phyloP scores from a whole-genome alignment of 1,284 basidiomycete genomes.

The Irpex lacteus region DNA sequence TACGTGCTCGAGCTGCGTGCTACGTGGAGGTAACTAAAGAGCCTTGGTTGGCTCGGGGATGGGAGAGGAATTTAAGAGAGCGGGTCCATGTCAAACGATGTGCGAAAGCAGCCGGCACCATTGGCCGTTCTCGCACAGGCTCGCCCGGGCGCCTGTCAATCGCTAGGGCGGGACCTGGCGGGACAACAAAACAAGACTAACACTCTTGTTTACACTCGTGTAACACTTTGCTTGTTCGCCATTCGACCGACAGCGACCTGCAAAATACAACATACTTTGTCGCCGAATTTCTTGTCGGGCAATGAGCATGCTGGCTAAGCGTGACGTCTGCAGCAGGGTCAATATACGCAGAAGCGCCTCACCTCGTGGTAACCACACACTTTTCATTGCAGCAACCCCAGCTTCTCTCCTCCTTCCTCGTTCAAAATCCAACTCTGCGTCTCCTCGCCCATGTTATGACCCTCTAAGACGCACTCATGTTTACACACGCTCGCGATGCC shows the following conservation, averaged over 20 bases:
- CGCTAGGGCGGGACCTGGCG: background rate
- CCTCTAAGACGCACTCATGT: background rate
- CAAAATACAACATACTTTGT: background rate
- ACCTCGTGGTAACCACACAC: constrained; percentile 1
- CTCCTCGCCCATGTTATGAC: background rate
- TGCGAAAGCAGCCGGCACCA: background rate
- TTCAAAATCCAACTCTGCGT: background rate
- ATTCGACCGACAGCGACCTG: background rate
- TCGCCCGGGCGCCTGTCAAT: background rate
- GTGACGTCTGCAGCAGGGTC: background rate
- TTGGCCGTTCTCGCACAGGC: background rate
- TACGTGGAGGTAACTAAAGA: background rate
- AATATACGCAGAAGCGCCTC: background rate
- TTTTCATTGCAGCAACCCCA: background rate
- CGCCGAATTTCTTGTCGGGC: background rate
- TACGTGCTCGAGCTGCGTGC: background rate
- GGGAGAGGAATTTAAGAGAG: background rate
- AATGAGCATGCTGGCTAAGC: background rate
- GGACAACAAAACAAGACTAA: background rate
- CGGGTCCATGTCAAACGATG: background rate
- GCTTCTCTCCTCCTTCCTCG: background rate
- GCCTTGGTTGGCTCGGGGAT: background rate
- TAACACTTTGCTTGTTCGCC: background rate
- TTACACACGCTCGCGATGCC: constrained; percentile 1
- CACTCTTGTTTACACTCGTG: background rate